Base-by-base conservation (phyloP, 2,329 filamentous ascomycete species). In the Metarhizium brunneum region DNA sequence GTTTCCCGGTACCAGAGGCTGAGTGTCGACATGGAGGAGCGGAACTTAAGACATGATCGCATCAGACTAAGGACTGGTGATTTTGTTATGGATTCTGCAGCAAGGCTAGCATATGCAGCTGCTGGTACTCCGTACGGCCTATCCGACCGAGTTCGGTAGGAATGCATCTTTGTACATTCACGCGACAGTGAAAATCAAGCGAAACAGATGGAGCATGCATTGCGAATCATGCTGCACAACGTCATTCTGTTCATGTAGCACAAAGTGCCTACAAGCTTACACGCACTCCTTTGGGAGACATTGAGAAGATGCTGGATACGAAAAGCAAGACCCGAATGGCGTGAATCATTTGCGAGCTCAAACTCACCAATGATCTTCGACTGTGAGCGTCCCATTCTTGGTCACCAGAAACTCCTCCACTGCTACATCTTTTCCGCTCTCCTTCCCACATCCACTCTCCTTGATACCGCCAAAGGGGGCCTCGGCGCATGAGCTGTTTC, bases 401-500 rank as follows among this genome's bases (percentile, higher is more conserved):
- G 73, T 73, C 40, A 76, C 66, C 50, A 77, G 63, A 49, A 73
- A 78, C 61, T 77, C 75, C 36, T 75, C 69, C 18, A 78, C 67
- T 0, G 74, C 76, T 20, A 76, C 69, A 32, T 77, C 75, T 58
- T 76, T 77, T 45, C 75, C 74, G 0, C 71, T 73, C 58, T 78
- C 75, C 57, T 76, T 77, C 6, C 76, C 76, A 11, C 69, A 71
- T 0, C 75, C 76, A 16, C 72, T 75, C 52, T 76, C 70, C 58
- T 78, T 78, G 61, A 78, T 77, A 0, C 74, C 76, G 5, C 74
- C 75, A 60, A 78, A 78, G 0, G 75, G 75, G 3, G 71, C 64
- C 57, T 77, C 75, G 0, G 73, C 69, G 0, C 73, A 68, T 0
- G 71, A 76, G 13, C 65, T 67, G 53, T 72, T 75, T 11, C 73